phyloP scores from a whole-genome alignment of 306 rosid species.

The Fagus crenata region DNA sequence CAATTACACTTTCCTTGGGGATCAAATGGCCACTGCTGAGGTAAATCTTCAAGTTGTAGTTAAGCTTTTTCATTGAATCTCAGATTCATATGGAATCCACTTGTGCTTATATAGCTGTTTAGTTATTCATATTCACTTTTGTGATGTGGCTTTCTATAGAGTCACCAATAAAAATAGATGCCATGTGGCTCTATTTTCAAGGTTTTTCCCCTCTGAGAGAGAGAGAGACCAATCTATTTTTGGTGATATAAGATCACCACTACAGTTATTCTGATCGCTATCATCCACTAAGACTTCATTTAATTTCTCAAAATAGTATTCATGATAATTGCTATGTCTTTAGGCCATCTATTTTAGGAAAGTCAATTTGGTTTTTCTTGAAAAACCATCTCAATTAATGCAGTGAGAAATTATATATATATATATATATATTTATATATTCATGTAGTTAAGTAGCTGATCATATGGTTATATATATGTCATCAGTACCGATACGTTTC shows the following conservation, averaged over 20 bases:
- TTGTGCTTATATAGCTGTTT: background rate
- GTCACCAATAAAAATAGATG: background rate
- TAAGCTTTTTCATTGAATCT: background rate
- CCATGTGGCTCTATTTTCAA: background rate
- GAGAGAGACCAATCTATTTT: background rate
- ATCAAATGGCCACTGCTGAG: conserved; percentile 70
- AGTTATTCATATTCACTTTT: background rate
- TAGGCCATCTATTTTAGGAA: too few species aligned
- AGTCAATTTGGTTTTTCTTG: too few species aligned
- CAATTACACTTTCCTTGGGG: conserved; percentile 15
- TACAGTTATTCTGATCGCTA: too few species aligned
- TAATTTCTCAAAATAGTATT: too few species aligned
- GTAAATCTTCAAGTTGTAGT: conserved; percentile 28
- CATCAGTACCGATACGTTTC: too few species aligned
- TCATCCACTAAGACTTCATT: too few species aligned
- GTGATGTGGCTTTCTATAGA: background rate
- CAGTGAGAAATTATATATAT: too few species aligned
- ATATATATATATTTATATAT: too few species aligned
- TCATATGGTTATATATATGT: too few species aligned
- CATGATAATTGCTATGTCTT: too few species aligned
- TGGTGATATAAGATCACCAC: background rate
- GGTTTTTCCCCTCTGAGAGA: background rate
- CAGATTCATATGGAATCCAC: conserved; percentile 1
- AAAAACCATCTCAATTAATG: too few species aligned
- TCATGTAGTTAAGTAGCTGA: too few species aligned